Percentiles rank a stretch among this genome's conserved stretches.
These are phyloP conservation scores for Papiliotrema fonsecae DNA, from an alignment of 1,284 basidiomycete species.

Conservation along the genomic window DNA sequence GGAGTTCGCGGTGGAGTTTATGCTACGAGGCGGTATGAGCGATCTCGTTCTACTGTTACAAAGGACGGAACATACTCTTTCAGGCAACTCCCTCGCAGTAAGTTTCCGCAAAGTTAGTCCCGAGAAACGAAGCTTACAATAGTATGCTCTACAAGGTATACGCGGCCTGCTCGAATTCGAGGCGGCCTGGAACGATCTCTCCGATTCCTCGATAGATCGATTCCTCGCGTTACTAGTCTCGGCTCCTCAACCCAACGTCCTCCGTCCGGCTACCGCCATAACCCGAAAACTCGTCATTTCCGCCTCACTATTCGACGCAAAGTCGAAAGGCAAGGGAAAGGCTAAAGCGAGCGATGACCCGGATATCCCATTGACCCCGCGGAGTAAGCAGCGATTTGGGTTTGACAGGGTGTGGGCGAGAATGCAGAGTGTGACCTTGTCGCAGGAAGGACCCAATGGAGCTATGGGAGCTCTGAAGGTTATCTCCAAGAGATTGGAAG, in stretches of 20 bases:
- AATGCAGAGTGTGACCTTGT: slow-evolving; percentile 61
- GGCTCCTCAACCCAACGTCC: slow-evolving; percentile 76
- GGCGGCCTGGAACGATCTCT: slow-evolving; percentile 34
- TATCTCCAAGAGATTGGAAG: slow-evolving; percentile 70
- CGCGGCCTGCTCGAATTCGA: slow-evolving; percentile 40
- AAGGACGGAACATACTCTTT: slow-evolving; percentile 49
- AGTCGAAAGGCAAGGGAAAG: slow-evolving; percentile 11
- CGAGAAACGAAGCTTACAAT: slow-evolving; percentile 42
- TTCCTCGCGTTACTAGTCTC: slow-evolving; percentile 76
- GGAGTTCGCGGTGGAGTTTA: slow-evolving; percentile 78
- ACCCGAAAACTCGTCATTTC: slow-evolving; percentile 41
- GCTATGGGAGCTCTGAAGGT: slow-evolving; percentile 30
- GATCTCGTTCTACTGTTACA: slow-evolving; percentile 72
- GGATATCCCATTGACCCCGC: slow-evolving; percentile 6
- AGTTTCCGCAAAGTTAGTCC: slow-evolving; percentile 14
- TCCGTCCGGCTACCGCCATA: slow-evolving; percentile 78
- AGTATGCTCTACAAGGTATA: slow-evolving; percentile 42
- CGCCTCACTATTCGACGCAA: slow-evolving; percentile 15
- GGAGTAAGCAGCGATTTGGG: slow-evolving; percentile 58
- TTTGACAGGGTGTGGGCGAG: slow-evolving; percentile 76
- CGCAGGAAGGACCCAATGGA: slow-evolving; percentile 52
- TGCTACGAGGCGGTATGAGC: slow-evolving; percentile 65
- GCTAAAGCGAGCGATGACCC: slow-evolving; percentile 24
- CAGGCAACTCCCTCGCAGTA: slow-evolving; percentile 81
- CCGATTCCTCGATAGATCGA: slow-evolving; percentile 33